Base-by-base conservation (phyloP, 331 rosid species). In the Malus hybrid region DNA sequence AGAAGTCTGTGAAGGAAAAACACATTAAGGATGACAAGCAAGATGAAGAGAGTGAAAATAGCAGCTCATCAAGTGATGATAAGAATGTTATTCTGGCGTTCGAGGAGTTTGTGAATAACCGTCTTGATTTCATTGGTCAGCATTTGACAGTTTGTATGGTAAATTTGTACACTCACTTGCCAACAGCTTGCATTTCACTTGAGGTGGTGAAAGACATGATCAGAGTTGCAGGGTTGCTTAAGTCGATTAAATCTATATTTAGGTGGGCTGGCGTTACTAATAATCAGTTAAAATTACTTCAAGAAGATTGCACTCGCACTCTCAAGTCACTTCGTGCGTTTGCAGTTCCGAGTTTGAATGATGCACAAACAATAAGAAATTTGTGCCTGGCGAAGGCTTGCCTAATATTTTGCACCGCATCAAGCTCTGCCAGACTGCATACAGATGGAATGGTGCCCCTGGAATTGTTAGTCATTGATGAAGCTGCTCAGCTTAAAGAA, bases 401-500 rank as follows among this genome's bases (percentile, higher is more conserved):
- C 83, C 63, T 86, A 14, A 34, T 83, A 32, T 86, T 84, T 27
- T 85, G 91, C 18, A 85, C 93, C 2, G 80, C 74, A 4, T 81
- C 93, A 27, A 42, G 88, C 75, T 84, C 87, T 70, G 46, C 74
- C 27, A 88, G 79, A 70, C 65, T 86, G 59, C 61, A 71, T 55
- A 31, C 24, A 12, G 3, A 55, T 8, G 82, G n/a, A 13, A 83
- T 59, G 80, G 2, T 5, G 10, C 67, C 67, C 10, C 9, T 28
- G 34, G 67, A 62, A 13, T 27, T 62, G 36, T 10, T 62, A 62
- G 19, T 62, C 36, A 62, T 62, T 27, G 67, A 5, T 50, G 90
- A 88, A 77, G 89, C 87, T 27, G 89, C 90, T 2, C 88, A 82
- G 28, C 82, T 86, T 6, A 86, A 84, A 63, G 93, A 86, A 70